Conservation (phyloP, 2,329 filamentous ascomycete species). For the Fusarium neocosmosporiellum region DNA sequence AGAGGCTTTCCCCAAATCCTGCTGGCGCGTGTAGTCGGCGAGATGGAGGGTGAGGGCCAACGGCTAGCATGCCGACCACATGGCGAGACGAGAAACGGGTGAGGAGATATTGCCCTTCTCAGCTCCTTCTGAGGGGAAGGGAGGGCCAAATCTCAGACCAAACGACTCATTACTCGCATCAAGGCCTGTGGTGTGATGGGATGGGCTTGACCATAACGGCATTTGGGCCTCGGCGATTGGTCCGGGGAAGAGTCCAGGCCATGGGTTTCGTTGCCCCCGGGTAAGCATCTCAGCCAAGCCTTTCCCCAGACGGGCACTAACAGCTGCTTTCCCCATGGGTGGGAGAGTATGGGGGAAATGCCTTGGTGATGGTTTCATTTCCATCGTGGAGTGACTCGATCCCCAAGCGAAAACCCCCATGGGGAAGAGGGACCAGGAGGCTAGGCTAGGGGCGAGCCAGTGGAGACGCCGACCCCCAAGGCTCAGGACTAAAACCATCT, state of each 20-base stretch:
- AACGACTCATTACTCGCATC: conserved; percentile 2
- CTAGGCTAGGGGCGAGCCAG: background rate
- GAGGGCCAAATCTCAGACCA: background rate
- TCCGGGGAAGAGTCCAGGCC: conserved; percentile 5
- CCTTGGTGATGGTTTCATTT: background rate
- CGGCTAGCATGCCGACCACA: conserved; percentile 2
- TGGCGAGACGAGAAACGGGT: background rate
- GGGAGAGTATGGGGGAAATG: background rate
- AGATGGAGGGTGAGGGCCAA: background rate
- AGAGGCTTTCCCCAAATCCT: conserved; percentile 2
- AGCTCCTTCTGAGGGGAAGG: conserved; percentile 1
- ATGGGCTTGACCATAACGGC: background rate
- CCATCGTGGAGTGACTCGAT: conserved; percentile 15
- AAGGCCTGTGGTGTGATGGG: background rate
- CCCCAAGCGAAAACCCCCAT: conserved; percentile 19
- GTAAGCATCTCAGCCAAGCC: background rate
- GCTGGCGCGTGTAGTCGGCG: background rate
- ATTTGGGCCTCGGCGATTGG: conserved; percentile 20
- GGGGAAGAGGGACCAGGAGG: conserved; percentile 21
- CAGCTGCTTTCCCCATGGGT: background rate
- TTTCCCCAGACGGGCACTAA: conserved; percentile 23
- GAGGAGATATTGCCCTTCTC: conserved; percentile 24
- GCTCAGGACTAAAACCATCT: conserved; percentile 3
- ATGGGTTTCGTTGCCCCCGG: conserved; percentile 5
- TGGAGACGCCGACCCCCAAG: conserved; percentile 7